Evolutionary conservation across 2,329 filamentous ascomycete genomes (phyloP).

Genomic region (Neophaeococcomyces mojaviensis): DNA sequence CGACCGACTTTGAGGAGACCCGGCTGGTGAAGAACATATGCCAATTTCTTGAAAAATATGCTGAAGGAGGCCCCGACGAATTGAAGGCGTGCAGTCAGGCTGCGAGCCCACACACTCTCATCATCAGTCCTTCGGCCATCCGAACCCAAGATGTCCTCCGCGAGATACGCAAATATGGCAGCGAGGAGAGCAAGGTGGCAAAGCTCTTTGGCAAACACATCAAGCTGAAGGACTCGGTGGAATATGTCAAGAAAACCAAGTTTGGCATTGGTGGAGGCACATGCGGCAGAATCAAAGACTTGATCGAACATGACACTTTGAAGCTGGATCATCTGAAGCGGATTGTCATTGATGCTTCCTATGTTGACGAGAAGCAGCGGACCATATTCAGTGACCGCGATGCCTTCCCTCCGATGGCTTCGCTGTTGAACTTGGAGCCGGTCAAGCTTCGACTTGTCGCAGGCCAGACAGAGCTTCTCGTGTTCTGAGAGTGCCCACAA

Average conservation of each 20-base stretch:
- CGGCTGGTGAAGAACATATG: conserved; percentile 68
- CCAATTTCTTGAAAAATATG: conserved; percentile 62
- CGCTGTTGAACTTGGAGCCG: conserved; percentile 62
- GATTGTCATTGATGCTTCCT: conserved; percentile 81
- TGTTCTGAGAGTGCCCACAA: conserved; percentile 13
- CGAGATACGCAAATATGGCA: conserved; percentile 23
- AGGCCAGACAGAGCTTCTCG: conserved; percentile 14
- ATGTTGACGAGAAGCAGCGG: conserved; percentile 90
- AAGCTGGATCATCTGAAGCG: conserved; percentile 64
- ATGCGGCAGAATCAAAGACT: conserved; percentile 69
- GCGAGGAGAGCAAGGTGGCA: conserved; percentile 62
- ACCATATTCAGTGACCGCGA: conserved; percentile 95
- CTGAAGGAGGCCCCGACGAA: conserved; percentile 47
- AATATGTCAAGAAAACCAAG: conserved; percentile 60
- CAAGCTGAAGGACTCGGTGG: conserved; percentile 79
- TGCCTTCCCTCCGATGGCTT: conserved; percentile 70
- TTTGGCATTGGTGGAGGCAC: conserved; percentile 88
- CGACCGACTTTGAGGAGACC: conserved; percentile 61
- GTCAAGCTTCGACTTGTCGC: conserved; percentile 35
- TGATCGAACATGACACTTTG: conserved; percentile 76
- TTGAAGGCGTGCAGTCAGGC: conserved; percentile 61
- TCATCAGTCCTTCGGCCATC: conserved; percentile 77
- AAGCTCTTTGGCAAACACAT: conserved; percentile 99
- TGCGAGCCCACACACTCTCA: conserved; percentile 74
- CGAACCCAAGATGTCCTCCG: conserved; percentile 75